Percentiles rank a stretch among this genome's conserved stretches.
phyloP scores from a whole-genome alignment of 176 grass and related monocot genomes.

The Musa acuminata region DNA sequence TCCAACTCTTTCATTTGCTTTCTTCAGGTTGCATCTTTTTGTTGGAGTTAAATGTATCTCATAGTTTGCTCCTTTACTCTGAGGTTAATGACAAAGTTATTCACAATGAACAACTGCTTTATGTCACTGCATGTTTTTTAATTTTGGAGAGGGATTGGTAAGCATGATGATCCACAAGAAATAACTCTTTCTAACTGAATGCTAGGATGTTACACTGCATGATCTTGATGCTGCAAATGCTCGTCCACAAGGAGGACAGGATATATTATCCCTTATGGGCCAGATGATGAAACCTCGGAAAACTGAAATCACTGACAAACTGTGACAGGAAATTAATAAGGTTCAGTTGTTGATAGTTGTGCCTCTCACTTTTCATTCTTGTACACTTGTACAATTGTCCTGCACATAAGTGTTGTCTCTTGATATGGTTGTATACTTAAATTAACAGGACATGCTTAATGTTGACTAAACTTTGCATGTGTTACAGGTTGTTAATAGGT shows the following conservation, averaged over 20 bases:
- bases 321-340: slow-evolving; percentile 93
- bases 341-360: slow-evolving; percentile 24
- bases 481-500: slow-evolving; percentile 72
- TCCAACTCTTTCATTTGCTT: too few species aligned
- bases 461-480: background rate
- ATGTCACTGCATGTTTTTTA: background rate
- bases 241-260: slow-evolving; percentile 93
- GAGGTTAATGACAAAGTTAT: background rate
- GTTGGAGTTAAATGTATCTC: too few species aligned
- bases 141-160: background rate
- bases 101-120: background rate
- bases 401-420: background rate
- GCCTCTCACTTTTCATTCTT: background rate
- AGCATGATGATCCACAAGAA: background rate
- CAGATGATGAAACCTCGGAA: slow-evolving; percentile 96
- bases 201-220: slow-evolving; percentile 83
- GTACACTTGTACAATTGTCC: background rate
- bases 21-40: too few species aligned
- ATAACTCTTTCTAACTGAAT: background rate
- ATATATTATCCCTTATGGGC: slow-evolving; percentile 94
- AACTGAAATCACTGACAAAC: slow-evolving; percentile 94
- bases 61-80: background rate
- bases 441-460: background rate
- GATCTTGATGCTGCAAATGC: slow-evolving; percentile 97
- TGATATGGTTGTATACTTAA: background rate